Base-by-base conservation (phyloP, 2,329 filamentous ascomycete genomes). In the Reticulascus tulasneorum region DNA sequence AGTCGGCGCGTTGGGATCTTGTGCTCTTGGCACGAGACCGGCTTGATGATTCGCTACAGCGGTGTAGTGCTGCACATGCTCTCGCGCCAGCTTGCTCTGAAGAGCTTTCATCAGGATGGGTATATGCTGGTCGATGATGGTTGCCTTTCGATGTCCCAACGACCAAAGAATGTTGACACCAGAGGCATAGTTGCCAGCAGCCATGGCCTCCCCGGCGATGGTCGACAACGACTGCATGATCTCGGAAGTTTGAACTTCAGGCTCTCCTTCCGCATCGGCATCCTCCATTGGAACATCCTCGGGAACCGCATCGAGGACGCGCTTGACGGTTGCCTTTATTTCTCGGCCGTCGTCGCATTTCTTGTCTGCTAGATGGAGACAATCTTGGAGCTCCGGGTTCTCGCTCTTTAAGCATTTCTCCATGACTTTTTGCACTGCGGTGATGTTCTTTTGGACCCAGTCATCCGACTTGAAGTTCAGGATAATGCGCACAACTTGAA, bases 151-250 rank as follows among this genome's bases (percentile, higher is more conserved):
- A 50, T 86, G 79, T 6, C 88, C 88, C 15, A 99, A 67, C 12
- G 88, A 93, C 90, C 90, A 97, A 12, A 98, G 67, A 17, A 94
- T 84, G 56, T 95, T 96, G 57, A 98, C 84, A 28, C 88, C 89
- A 10, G 90, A 88, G 13, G 90, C 78, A 53, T 94, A 88, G 47
- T 89, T 88, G 38, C 75, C 77, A 34, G 82, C 82, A 6, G 86
- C 86, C 47, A 98, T 79, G 9, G 85, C 84, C 60, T 97, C 93
- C 0, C 86, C 91, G 2, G 90, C 89, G 35, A 91, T 79, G n/a
- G 80, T 76, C 13, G 87, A 93, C 23, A 97, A 66, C 54, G 88
- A 91, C 1, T 79, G 81, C 32, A 94, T 80, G 49, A 97, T 89
- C 55, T 96, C 90, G 1, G 90, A 90, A 0, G 84, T 87, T 17